These are phyloP conservation scores for Linnemannia zychae DNA, from an alignment of 192 early-diverging fungal species.

Conservation along the genomic window DNA sequence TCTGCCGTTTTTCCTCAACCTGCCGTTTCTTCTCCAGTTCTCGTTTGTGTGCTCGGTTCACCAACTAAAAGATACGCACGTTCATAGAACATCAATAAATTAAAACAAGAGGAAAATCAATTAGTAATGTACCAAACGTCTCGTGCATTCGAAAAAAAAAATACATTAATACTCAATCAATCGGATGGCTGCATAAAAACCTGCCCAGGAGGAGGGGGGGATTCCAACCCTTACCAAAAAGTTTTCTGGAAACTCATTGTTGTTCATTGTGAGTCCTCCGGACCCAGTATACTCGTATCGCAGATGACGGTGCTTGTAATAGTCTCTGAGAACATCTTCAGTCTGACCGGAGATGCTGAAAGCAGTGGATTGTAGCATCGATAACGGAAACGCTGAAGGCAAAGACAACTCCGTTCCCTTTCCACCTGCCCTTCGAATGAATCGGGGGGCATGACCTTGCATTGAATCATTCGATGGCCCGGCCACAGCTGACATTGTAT, in stretches of 20 bases:
- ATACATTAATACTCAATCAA: background rate
- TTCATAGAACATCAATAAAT: background rate
- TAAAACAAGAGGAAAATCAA: background rate
- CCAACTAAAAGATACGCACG: background rate
- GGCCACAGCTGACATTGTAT: background rate
- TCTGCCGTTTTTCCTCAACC: background rate
- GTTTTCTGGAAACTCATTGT: constrained; percentile 10
- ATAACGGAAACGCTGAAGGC: constrained; percentile 20
- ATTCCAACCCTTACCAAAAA: background rate
- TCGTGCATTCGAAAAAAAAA: background rate
- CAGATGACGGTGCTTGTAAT: constrained; percentile 4
- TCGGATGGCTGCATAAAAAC: background rate
- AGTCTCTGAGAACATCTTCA: constrained; percentile 9
- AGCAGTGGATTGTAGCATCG: constrained; percentile 26
- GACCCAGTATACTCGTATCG: constrained; percentile 7
- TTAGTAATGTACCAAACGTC: background rate
- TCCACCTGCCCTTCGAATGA: background rate
- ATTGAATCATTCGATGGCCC: background rate
- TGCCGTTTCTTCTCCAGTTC: background rate
- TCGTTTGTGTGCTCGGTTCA: background rate
- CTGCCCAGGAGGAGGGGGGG: no score
- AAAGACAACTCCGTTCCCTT: background rate
- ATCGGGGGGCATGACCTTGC: background rate
- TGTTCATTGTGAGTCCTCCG: constrained; percentile 8
- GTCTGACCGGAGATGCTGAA: background rate